A percentile compares a stretch with the other conserved stretches of the same genome.
Conservation (phyloP, 345 rosid species). For the Orychophragmus violaceus region DNA sequence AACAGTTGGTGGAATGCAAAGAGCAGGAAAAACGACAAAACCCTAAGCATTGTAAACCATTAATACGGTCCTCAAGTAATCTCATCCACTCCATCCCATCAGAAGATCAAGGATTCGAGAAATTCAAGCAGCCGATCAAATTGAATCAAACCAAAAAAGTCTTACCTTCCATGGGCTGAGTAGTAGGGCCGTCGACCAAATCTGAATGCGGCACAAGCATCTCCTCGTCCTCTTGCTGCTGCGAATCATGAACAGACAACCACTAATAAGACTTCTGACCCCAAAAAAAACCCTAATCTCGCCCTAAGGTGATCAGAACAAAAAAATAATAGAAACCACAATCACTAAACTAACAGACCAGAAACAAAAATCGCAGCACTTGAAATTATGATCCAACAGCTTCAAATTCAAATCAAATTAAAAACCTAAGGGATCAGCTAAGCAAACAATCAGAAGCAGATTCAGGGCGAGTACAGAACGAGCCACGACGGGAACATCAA, state of each 20-base stretch:
- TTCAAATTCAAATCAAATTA: constrained; percentile 20
- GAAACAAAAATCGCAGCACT: background rate
- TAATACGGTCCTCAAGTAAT: no score
- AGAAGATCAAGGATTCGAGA: background rate
- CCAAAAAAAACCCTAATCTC: constrained; percentile 35
- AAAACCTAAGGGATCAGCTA: constrained; percentile 19
- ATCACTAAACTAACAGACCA: constrained; percentile 32
- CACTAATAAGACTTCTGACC: constrained; percentile 8
- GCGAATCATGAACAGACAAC: constrained; percentile 14
- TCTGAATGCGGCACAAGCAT: constrained; percentile 88
- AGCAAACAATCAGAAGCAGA: constrained; percentile 19
- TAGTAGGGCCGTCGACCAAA: constrained; percentile 60
- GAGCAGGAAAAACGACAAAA: background rate
- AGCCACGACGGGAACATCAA: background rate
- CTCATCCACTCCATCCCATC: background rate
- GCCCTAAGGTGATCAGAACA: constrained; percentile 25
- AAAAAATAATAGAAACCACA: background rate
- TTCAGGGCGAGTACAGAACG: background rate
- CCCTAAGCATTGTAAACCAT: constrained; percentile 11
- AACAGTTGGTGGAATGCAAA: constrained; percentile 26
- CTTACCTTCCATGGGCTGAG: constrained; percentile 78
- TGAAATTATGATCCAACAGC: constrained; percentile 3
- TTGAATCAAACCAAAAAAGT: constrained; percentile 1
- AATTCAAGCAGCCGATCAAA: constrained; percentile 3
- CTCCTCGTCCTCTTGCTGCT: constrained; percentile 89